A percentile compares a stretch with the other conserved stretches of the same genome.
These are phyloP conservation scores for Reticulascus tulasneorum DNA, from an alignment of 2,329 filamentous ascomycete species.

Conservation along the genomic window DNA sequence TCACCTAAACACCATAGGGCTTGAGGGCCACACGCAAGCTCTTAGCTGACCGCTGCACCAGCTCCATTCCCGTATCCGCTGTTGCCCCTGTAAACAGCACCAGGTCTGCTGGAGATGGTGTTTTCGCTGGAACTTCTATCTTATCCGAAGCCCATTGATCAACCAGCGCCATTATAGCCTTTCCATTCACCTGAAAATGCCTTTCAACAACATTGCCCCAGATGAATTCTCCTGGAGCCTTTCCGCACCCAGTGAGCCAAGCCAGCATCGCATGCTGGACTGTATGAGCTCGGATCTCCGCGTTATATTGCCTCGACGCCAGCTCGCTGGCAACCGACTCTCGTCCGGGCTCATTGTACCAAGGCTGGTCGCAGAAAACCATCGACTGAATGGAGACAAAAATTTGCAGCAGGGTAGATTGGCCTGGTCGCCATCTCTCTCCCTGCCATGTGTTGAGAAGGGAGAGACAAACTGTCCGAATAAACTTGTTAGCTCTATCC, in stretches of 20 bases:
- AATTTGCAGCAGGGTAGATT: conserved; percentile 48
- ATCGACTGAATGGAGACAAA: conserved; percentile 55
- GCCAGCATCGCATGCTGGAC: conserved; percentile 23
- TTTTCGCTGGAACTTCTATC: no score
- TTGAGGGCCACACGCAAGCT: background rate
- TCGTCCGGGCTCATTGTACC: conserved; percentile 49
- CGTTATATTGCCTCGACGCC: conserved; percentile 25
- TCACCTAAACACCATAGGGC: no score
- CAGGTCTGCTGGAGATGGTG: background rate
- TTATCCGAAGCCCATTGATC: background rate
- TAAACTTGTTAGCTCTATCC: background rate
- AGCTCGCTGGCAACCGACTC: conserved; percentile 16
- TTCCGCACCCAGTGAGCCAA: conserved; percentile 17
- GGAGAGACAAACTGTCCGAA: conserved; percentile 40
- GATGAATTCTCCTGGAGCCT: background rate
- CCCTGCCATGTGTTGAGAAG: conserved; percentile 47
- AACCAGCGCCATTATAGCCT: background rate
- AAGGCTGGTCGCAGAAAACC: conserved; percentile 51
- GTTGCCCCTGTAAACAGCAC: background rate
- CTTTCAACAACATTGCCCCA: conserved; percentile 4
- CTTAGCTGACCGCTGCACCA: background rate
- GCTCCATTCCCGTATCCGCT: background rate
- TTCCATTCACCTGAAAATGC: conserved; percentile 1
- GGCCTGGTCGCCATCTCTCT: conserved; percentile 37
- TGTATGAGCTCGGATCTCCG: conserved; percentile 20